Evolutionary conservation across 148 eudicot species (phyloP), one percentile per base, ranked within the genome.

Genomic region (Heliosperma pusillum): DNA sequence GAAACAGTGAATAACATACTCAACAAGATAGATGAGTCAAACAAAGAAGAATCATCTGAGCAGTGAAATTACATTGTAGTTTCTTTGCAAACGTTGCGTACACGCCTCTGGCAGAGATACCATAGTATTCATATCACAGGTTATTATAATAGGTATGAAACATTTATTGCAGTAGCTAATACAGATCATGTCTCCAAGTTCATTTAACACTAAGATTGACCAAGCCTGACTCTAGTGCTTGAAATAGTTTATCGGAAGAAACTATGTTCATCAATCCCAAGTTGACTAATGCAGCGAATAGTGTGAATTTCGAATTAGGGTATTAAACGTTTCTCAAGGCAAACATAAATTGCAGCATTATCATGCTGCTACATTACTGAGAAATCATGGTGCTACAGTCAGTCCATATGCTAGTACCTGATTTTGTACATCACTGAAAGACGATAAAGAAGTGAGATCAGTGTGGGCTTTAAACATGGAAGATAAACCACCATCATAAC

Each of bases 381-480:
- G 12, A 7, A 47, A 3, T 47, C 53, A 47, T 5, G 17, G 53
- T 47, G 70, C 19, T 50, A 65, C 20, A 55, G 70, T 47, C 22
- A 29, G 59, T 7, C 40, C 16, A 22, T 52, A 66, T 25, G 50
- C 19, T 1, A 57, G 29, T 77, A 87, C 88, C 88, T 84, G 83
- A 60, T 80, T 75, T 73, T 67, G 82, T 55, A 77, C 65, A 33
- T 65, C 59, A 73, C 66, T 71, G 52, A 64, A 65, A 71, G 71
- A 71, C 60, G 82, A 25, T 55, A 72, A 25, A 70, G 85, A 67
- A 80, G 45, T 45, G 45, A 69, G 61, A 64, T 59, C 71, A 8
- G 78, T 74, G 42, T 53, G 64, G 69, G 81, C 78, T 67, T 79
- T 78, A 66, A 73, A 80, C 57, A 73, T 82, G 55, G 72, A 70